A percentile compares a stretch with the other conserved stretches of the same genome.
Evolutionary conservation across 2,329 filamentous ascomycete species (phyloP).

Genomic region (Cordyceps farinosa): DNA sequence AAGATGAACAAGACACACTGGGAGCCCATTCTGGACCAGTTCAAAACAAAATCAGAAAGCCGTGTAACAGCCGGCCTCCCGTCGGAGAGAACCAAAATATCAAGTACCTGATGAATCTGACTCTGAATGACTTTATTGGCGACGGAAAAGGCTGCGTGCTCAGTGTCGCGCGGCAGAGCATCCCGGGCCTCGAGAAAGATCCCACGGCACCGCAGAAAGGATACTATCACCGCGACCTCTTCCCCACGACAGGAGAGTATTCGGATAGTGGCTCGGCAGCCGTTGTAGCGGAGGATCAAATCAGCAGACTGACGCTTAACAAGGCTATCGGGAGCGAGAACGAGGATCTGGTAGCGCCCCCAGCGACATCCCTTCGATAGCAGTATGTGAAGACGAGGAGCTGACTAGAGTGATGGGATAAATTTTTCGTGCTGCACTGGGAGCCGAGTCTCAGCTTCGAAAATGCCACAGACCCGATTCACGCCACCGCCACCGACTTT

Average conservation of each 20-base stretch:
- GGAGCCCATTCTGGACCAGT: neutral
- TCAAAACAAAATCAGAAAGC: slow-evolving; percentile 16
- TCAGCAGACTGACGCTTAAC: slow-evolving; percentile 2
- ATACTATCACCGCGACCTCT: neutral
- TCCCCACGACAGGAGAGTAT: slow-evolving; percentile 5
- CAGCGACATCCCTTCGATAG: neutral
- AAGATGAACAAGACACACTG: neutral
- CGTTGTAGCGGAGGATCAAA: slow-evolving; percentile 1
- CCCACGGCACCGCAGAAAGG: neutral
- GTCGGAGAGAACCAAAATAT: slow-evolving; percentile 18
- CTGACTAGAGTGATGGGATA: neutral
- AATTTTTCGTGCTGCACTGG: slow-evolving; percentile 1
- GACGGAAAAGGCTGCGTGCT: slow-evolving; percentile 27
- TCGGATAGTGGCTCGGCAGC: neutral
- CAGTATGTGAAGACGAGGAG: neutral
- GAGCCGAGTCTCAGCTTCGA: neutral
- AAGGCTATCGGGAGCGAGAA: neutral
- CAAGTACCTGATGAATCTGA: slow-evolving; percentile 22
- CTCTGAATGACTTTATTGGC: slow-evolving; percentile 17
- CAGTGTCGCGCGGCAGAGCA: slow-evolving; percentile 2
- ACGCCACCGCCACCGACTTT: neutral
- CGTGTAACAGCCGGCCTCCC: neutral
- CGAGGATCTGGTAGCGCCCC: neutral
- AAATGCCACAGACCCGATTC: neutral
- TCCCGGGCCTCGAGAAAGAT: neutral